These are phyloP conservation scores for Fusarium torulosum DNA, from an alignment of 2,329 filamentous ascomycete species.

Conservation along the genomic window DNA sequence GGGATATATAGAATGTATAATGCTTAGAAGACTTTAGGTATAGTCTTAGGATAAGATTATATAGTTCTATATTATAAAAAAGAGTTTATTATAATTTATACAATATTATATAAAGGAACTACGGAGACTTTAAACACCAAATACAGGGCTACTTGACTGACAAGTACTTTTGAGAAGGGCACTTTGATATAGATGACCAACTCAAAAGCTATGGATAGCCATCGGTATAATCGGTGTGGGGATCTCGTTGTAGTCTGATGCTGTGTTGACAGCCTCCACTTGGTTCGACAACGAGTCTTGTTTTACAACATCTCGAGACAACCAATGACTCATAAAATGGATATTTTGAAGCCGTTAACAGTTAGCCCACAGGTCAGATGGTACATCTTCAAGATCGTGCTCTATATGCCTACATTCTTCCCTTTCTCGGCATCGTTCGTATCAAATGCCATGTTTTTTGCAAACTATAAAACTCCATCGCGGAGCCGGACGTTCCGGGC, in stretches of 20 bases:
- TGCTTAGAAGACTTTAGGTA: no score
- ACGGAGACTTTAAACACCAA: no score
- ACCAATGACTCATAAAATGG: conserved; percentile 2
- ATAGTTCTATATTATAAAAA: no score
- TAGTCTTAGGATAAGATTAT: no score
- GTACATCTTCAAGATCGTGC: background rate
- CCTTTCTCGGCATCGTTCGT: background rate
- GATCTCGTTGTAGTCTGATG: background rate
- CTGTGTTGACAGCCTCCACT: conserved; percentile 16
- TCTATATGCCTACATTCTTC: background rate
- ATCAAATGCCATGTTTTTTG: conserved; percentile 25
- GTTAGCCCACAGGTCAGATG: background rate
- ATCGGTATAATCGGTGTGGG: background rate
- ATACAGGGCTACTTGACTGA: background rate
- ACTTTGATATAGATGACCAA: background rate
- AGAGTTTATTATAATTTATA: no score
- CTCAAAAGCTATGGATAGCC: background rate
- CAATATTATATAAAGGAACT: no score
- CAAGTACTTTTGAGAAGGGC: background rate
- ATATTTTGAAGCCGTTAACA: background rate
- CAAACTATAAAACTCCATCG: conserved; percentile 28
- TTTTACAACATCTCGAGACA: background rate
- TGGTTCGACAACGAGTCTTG: conserved; percentile 7
- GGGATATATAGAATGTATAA: no score
- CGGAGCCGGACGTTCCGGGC: conserved; percentile 15